These are phyloP conservation scores for Vairimorpha necatrix DNA, from an alignment of 371 early-diverging fungal genomes.

Conservation along the genomic window DNA sequence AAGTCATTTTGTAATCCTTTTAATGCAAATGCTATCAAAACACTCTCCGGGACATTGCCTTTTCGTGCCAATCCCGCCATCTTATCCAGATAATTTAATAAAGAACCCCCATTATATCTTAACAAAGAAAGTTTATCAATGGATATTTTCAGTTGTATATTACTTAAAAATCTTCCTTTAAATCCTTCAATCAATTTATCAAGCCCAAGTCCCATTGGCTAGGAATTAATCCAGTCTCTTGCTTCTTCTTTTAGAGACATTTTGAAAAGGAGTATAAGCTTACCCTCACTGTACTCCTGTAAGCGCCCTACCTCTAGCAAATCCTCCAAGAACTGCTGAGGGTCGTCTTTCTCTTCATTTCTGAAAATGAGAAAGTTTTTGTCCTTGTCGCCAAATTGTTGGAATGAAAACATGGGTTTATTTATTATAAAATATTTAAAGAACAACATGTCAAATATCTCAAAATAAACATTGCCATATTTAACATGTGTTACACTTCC, in stretches of 20 bases:
- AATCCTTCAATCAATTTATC: not conserved
- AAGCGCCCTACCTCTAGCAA: not conserved
- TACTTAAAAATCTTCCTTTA: not conserved
- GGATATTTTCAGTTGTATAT: not conserved
- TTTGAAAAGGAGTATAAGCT: not conserved
- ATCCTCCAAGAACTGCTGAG: not conserved
- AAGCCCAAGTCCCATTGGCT: not conserved
- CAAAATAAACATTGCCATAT: too few species aligned
- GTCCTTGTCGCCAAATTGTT: conserved; percentile 1
- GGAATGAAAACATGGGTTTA: too few species aligned
- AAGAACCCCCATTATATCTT: not conserved
- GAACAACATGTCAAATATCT: too few species aligned
- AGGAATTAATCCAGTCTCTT: not conserved
- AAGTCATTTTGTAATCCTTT: not conserved
- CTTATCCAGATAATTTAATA: not conserved
- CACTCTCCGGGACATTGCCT: not conserved
- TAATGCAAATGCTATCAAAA: not conserved
- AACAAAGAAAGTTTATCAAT: not conserved
- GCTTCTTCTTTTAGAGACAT: not conserved
- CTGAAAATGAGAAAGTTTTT: not conserved
- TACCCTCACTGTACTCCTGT: not conserved
- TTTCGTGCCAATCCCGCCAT: not conserved
- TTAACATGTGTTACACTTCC: too few species aligned
- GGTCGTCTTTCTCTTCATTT: not conserved
- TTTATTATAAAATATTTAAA: too few species aligned